A percentile compares a stretch with the other conserved stretches of the same genome.
Conservation (phyloP, 208 protist species). For the Trypanosoma caninum region DNA sequence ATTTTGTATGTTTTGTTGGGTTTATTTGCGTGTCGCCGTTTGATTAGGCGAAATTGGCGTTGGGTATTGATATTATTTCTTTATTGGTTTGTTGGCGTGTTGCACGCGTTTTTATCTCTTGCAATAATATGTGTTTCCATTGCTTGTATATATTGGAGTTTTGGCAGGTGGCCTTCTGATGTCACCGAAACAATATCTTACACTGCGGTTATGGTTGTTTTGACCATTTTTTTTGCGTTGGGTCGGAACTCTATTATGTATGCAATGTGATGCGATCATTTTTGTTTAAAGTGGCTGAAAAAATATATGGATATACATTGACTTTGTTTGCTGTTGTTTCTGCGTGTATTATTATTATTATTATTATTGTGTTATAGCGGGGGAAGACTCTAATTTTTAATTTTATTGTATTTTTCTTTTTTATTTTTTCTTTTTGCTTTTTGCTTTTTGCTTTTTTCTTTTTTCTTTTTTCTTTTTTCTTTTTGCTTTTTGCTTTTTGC, state of each 20-base stretch:
- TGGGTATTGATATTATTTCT: slow-evolving; percentile 50
- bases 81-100: slow-evolving; percentile 59
- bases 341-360: too few relatives aligned
- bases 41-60: slow-evolving; percentile 50
- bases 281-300: background rate
- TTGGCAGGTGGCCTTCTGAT: slow-evolving; percentile 32
- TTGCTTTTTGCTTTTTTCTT: too few relatives aligned
- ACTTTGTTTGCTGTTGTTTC: too few relatives aligned
- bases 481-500: background rate
- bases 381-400: too few relatives aligned
- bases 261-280: slow-evolving; percentile 37
- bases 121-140: slow-evolving; percentile 62
- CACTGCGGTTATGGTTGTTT: slow-evolving; percentile 50
- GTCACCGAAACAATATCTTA: slow-evolving; percentile 55
- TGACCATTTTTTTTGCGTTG: slow-evolving; percentile 72
- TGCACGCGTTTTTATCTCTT: slow-evolving; percentile 67
- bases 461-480: background rate
- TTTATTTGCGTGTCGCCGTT: slow-evolving; percentile 51
- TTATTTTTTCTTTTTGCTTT: too few relatives aligned
- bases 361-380: too few relatives aligned
- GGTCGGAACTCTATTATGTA: slow-evolving; percentile 69
- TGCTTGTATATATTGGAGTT: slow-evolving; percentile 55
- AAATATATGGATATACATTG: background rate
- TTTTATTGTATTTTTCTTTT: too few relatives aligned
- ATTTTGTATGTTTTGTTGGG: slow-evolving; percentile 59